A percentile compares a stretch with the other conserved stretches of the same genome.
Conservation (phyloP, 345 rosid genomes). For the Gossypium herbaceum region DNA sequence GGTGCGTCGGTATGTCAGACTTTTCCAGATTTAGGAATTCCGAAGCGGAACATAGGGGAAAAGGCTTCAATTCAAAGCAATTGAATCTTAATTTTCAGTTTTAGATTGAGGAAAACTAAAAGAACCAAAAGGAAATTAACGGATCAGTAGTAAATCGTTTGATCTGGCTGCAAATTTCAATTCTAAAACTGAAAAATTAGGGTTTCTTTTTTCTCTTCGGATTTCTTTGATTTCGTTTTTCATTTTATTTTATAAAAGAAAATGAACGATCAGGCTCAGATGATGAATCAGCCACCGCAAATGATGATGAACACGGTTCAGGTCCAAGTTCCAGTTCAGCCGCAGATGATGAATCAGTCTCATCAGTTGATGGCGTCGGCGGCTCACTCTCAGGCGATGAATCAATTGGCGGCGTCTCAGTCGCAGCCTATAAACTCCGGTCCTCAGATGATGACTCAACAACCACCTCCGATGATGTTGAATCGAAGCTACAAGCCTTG, state of each 20-base stretch:
- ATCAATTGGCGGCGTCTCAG: constrained; percentile 25
- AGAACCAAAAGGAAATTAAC: neutral
- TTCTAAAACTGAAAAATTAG: constrained; percentile 7
- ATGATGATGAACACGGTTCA: constrained; percentile 29
- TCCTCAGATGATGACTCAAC: constrained; percentile 37
- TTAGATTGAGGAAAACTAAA: neutral
- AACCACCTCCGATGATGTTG: constrained; percentile 42
- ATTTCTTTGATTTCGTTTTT: neutral
- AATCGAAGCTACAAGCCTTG: constrained; percentile 43
- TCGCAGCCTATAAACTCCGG: constrained; percentile 32
- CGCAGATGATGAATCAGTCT: constrained; percentile 41
- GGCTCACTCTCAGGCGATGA: constrained; percentile 29
- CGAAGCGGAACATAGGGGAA: neutral
- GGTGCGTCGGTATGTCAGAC: neutral
- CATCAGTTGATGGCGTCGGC: constrained; percentile 33
- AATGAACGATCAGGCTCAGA: constrained; percentile 19
- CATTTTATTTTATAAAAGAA: neutral
- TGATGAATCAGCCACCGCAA: constrained; percentile 26
- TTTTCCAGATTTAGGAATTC: neutral
- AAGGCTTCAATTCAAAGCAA: neutral
- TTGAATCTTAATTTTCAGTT: neutral
- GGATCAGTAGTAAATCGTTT: neutral
- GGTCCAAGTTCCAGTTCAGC: constrained; percentile 38
- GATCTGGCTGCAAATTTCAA: neutral
- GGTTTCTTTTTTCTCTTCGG: neutral